Percentiles rank a stretch among this genome's conserved stretches.
phyloP scores from a whole-genome alignment of 495 filamentous ascomycete genomes.

The Hypoxylon subgilvum region DNA sequence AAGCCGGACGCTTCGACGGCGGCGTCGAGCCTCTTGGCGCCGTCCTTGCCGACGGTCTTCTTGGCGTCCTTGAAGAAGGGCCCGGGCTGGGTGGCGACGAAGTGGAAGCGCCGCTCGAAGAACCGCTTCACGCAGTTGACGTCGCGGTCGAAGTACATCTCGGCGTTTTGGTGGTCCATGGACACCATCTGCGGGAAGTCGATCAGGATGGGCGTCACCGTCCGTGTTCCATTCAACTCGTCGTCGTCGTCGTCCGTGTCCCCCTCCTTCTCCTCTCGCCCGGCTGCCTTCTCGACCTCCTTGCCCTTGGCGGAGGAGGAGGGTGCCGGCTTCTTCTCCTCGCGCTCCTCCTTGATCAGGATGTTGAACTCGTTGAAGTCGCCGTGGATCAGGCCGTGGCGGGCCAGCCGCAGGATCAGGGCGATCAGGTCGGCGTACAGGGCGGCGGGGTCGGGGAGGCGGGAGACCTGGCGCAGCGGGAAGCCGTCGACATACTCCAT shows the following conservation, averaged over 20 bases:
- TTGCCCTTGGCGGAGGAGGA: conserved; percentile 34
- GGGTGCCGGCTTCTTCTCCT: conserved; percentile 38
- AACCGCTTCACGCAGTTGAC: conserved; percentile 92
- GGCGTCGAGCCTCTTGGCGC: conserved; percentile 76
- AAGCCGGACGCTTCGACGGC: conserved; percentile 93
- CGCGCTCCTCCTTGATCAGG: conserved; percentile 75
- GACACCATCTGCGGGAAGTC: conserved; percentile 99
- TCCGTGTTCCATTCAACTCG: too few species aligned
- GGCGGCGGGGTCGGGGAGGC: conserved; percentile 74
- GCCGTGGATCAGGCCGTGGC: conserved; percentile 90
- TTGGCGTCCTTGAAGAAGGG: conserved; percentile 84
- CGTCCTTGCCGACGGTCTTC: conserved; percentile 70
- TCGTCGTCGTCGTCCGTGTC: too few species aligned
- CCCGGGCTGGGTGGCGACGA: conserved; percentile 78
- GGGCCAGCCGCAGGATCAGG: conserved; percentile 83
- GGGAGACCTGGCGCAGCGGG: conserved; percentile 82
- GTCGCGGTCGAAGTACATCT: conserved; percentile 95
- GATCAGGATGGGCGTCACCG: conserved; percentile 76
- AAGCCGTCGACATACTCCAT: conserved; percentile 91
- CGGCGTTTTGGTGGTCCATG: conserved; percentile 89
- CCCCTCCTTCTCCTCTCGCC: conserved; percentile 21
- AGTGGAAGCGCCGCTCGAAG: conserved; percentile 87
- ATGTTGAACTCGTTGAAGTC: conserved; percentile 99
- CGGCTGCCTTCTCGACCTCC: conserved; percentile 18
- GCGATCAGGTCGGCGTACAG: conserved; percentile 90